These are phyloP conservation scores for Pleurotus tuoliensis DNA, from an alignment of 768 basidiomycete genomes.

Conservation along the genomic window DNA sequence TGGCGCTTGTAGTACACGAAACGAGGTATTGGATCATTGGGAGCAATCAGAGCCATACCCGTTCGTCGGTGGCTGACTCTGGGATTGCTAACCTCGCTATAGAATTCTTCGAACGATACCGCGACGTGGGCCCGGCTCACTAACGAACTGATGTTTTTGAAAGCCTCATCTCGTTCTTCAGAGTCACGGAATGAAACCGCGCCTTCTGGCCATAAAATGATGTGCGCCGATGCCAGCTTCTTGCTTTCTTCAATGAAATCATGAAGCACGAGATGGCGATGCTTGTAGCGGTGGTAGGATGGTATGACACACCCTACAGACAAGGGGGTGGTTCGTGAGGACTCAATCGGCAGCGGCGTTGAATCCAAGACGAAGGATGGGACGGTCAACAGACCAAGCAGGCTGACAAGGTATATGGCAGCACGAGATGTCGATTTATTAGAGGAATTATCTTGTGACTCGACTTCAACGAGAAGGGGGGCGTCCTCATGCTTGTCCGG, in stretches of 20 bases:
- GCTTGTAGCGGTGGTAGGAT: conserved; percentile 33
- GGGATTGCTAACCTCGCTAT: conserved; percentile 32
- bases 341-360: conserved; percentile 35
- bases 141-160: conserved; percentile 36
- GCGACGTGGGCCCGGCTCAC: conserved; percentile 50
- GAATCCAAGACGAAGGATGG: conserved; percentile 50
- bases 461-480: conserved; percentile 7
- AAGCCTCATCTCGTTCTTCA: conserved; percentile 44
- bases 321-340: conserved; percentile 48
- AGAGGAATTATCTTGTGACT: background rate
- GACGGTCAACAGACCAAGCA: conserved; percentile 43
- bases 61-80: conserved; percentile 44
- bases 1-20: conserved; percentile 70
- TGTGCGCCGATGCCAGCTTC: conserved; percentile 42
- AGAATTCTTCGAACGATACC: conserved; percentile 67
- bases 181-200: conserved; percentile 61
- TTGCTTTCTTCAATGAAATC: conserved; percentile 61
- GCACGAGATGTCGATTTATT: conserved; percentile 15
- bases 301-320: conserved; percentile 70
- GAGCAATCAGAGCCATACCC: conserved; percentile 60
- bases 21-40: conserved; percentile 27
- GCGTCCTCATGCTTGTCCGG: conserved; percentile 17
- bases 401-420: conserved; percentile 30
- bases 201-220: conserved; percentile 81
- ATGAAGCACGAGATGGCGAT: conserved; percentile 39